phyloP scores from a whole-genome alignment of 2,329 filamentous ascomycete species.

The Fusarium luffae region DNA sequence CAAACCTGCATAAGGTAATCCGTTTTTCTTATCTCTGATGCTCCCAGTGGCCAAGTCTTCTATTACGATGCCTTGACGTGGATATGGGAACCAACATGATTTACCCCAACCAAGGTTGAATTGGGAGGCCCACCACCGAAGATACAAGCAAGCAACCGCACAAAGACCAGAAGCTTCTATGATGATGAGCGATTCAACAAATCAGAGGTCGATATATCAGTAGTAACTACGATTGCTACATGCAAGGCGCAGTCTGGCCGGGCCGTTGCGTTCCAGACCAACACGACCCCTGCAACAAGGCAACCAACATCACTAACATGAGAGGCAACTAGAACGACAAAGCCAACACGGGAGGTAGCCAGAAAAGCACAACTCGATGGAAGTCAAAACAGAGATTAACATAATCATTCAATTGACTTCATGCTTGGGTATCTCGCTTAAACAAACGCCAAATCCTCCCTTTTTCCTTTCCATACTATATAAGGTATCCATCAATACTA shows the following conservation, averaged over 20 bases:
- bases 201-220: not conserved
- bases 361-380: too few relatives aligned
- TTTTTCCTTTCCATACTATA: not conserved
- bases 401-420: constrained; percentile 5
- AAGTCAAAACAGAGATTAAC: not conserved
- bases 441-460: constrained; percentile 7
- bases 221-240: not conserved
- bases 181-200: not conserved
- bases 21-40: too few relatives aligned
- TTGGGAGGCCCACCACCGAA: not conserved
- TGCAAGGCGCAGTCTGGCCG: not conserved
- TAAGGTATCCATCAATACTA: not conserved
- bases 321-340: too few relatives aligned
- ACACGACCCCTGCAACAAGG: not conserved
- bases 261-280: not conserved
- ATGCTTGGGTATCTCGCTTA: constrained; percentile 35
- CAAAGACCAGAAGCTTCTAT: not conserved
- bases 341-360: too few relatives aligned
- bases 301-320: not conserved
- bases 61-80: too few relatives aligned
- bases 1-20: too few relatives aligned
- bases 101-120: too few relatives aligned
- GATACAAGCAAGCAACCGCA: not conserved
- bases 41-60: too few relatives aligned
- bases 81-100: too few relatives aligned